Evolutionary conservation across 768 basidiomycete genomes (phyloP).

Genomic region (Tulasnella sp.): DNA sequence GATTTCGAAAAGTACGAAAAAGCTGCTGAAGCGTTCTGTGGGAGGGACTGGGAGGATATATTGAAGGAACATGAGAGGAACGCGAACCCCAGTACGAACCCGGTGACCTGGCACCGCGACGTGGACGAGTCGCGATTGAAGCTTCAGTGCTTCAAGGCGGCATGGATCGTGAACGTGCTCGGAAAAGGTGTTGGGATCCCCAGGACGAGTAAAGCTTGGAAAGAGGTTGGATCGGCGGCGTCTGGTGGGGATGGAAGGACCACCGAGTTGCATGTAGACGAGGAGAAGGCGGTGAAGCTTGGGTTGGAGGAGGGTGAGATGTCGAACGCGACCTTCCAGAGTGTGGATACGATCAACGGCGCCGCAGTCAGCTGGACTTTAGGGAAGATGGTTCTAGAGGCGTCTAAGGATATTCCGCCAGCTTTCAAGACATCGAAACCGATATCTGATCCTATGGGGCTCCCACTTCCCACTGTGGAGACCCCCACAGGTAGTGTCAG

Average conservation of each 20-base stretch:
- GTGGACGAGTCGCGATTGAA: constrained; percentile 78
- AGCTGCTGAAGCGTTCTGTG: constrained; percentile 79
- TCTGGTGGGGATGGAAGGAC: constrained; percentile 34
- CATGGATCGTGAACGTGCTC: constrained; percentile 92
- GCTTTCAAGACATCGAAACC: constrained; percentile 39
- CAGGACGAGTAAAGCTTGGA: constrained; percentile 49
- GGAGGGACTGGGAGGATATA: constrained; percentile 66
- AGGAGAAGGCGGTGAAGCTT: constrained; percentile 59
- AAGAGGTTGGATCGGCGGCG: neutral
- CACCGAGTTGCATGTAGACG: constrained; percentile 42
- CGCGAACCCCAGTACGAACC: constrained; percentile 45
- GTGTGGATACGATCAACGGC: constrained; percentile 79
- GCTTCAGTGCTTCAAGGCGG: constrained; percentile 99
- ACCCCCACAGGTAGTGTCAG: constrained; percentile 40
- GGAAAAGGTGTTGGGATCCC: constrained; percentile 96
- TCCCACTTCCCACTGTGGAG: constrained; percentile 41
- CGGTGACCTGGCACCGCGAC: constrained; percentile 55
- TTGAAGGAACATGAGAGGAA: constrained; percentile 50
- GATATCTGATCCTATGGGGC: constrained; percentile 59
- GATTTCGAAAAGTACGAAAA: constrained; percentile 94
- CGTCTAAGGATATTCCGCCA: constrained; percentile 69
- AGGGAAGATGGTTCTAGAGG: constrained; percentile 98
- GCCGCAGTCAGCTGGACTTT: constrained; percentile 97
- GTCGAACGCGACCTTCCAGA: constrained; percentile 66
- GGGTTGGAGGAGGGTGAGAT: constrained; percentile 30